Evolutionary conservation across 1,284 basidiomycete species (phyloP).

Genomic region (Malassezia vespertilionis): DNA sequence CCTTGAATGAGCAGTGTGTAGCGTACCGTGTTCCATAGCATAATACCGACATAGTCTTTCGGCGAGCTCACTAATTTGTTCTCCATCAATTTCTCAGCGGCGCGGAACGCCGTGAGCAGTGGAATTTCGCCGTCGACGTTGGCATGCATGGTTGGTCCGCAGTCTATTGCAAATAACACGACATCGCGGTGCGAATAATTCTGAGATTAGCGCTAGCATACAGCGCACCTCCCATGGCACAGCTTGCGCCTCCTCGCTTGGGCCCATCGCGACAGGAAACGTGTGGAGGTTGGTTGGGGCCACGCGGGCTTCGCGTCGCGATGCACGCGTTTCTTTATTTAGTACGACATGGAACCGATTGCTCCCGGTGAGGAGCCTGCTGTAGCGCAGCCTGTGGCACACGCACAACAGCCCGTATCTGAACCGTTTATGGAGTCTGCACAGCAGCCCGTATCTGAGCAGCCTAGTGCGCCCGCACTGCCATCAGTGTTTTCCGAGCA

Average conservation of each 20-base stretch:
- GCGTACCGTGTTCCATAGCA: constrained; percentile 82
- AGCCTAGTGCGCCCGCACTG: too few relatives aligned
- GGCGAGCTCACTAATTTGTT: constrained; percentile 78
- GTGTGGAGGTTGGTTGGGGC: too few relatives aligned
- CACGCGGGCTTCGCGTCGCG: too few relatives aligned
- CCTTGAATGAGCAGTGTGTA: background rate
- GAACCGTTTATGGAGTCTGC: too few relatives aligned
- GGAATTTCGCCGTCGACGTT: constrained; percentile 37
- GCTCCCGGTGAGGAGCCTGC: too few relatives aligned
- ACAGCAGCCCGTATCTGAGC: too few relatives aligned
- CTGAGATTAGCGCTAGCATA: background rate
- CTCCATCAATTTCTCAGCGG: constrained; percentile 72
- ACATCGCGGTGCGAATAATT: constrained; percentile 25
- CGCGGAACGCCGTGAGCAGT: constrained; percentile 59
- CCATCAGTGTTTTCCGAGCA: too few relatives aligned
- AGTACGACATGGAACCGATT: too few relatives aligned
- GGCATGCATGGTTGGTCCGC: constrained; percentile 73
- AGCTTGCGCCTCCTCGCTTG: constrained; percentile 5
- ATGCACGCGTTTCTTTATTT: too few relatives aligned
- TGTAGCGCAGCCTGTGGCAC: too few relatives aligned
- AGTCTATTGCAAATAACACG: constrained; percentile 77
- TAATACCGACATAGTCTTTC: constrained; percentile 72
- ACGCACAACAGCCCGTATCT: too few relatives aligned
- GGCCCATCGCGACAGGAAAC: background rate
- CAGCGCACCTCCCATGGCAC: constrained; percentile 15